A percentile compares a stretch with the other conserved stretches of the same genome.
These are phyloP conservation scores for Lantana camara DNA, from an alignment of 257 asterid genomes.

Conservation along the genomic window DNA sequence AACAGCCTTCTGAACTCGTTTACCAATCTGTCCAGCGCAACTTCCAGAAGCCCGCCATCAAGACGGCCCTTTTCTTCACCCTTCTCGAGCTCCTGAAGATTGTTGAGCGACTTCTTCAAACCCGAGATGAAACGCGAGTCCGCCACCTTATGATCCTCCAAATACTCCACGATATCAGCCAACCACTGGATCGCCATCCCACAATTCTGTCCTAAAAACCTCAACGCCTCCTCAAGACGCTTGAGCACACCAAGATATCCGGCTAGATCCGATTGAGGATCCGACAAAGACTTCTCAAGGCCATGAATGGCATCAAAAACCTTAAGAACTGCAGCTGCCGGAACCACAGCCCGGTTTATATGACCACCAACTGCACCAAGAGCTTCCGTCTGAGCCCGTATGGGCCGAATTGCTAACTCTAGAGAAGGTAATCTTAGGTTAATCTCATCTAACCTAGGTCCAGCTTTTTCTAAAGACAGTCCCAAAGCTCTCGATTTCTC, in stretches of 20 bases:
- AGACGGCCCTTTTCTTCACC: conserved; percentile 71
- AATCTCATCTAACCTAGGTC: conserved; percentile 76
- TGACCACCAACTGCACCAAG: conserved; percentile 73
- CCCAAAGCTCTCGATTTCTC: conserved; percentile 66
- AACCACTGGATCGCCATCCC: conserved; percentile 91
- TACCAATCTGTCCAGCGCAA: conserved; percentile 65
- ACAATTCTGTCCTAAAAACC: conserved; percentile 76
- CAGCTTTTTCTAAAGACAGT: conserved; percentile 54
- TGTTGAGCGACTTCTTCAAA: conserved; percentile 53
- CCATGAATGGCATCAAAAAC: conserved; percentile 93
- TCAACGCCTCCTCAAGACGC: conserved; percentile 79
- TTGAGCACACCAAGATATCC: conserved; percentile 81
- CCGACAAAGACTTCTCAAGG: conserved; percentile 77
- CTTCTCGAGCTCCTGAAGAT: conserved; percentile 54
- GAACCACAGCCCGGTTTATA: conserved; percentile 83
- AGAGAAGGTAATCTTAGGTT: conserved; percentile 65
- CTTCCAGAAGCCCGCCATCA: conserved; percentile 88
- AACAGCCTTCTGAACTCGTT: conserved; percentile 68
- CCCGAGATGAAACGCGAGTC: conserved; percentile 56
- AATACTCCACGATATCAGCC: conserved; percentile 75
- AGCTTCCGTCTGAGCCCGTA: conserved; percentile 65
- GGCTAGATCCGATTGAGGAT: conserved; percentile 71
- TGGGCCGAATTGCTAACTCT: conserved; percentile 81
- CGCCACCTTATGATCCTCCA: conserved; percentile 84
- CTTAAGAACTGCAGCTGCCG: conserved; percentile 90